Evolutionary conservation across 345 rosid species (phyloP).

Genomic region (Eucalyptus polyanthemos): DNA sequence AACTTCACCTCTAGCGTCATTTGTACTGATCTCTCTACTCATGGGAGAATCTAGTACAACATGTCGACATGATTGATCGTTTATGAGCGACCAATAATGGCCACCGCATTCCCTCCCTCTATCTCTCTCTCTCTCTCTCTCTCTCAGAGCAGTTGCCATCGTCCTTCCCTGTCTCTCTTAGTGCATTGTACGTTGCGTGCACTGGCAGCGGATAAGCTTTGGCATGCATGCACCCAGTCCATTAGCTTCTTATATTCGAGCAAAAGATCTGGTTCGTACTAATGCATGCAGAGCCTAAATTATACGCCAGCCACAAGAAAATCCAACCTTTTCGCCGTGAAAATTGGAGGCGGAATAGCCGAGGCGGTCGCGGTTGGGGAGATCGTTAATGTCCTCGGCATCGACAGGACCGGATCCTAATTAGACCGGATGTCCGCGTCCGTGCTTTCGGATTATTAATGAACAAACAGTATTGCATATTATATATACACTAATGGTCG

Average conservation of each 20-base stretch:
- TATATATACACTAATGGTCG: no score
- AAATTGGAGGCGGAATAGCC: not conserved
- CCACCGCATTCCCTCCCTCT: not conserved
- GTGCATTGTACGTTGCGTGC: not conserved
- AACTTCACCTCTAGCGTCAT: not conserved
- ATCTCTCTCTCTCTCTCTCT: not conserved
- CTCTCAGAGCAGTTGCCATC: not conserved
- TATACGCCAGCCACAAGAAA: not conserved
- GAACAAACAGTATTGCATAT: not conserved
- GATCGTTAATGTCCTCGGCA: not conserved
- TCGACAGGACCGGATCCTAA: not conserved
- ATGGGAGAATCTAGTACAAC: not conserved
- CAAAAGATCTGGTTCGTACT: not conserved
- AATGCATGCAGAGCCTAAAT: not conserved
- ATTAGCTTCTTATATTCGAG: not conserved
- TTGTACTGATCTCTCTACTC: not conserved
- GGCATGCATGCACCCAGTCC: not conserved
- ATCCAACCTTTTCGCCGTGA: not conserved
- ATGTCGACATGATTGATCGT: not conserved
- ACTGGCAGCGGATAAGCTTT: not conserved
- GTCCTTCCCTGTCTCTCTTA: not conserved
- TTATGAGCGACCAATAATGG: not conserved
- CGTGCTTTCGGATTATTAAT: not conserved
- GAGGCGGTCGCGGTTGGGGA: not conserved
- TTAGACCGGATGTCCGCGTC: no score